These are phyloP conservation scores for Hanseniaspora sp. DNA, from an alignment of 1,139 yeast species.

Conservation along the genomic window DNA sequence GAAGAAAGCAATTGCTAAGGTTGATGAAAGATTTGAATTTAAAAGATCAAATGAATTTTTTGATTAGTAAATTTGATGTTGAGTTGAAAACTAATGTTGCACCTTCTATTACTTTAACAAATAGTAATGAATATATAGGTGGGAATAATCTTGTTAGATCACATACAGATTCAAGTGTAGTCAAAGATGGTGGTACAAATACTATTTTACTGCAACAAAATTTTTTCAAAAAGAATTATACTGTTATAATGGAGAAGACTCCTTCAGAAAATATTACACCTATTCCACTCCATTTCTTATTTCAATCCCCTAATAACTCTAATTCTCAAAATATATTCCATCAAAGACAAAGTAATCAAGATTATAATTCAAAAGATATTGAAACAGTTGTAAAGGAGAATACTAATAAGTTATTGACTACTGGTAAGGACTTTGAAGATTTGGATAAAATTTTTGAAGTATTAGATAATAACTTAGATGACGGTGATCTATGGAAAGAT, in stretches of 20 bases:
- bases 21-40: conserved; percentile 56
- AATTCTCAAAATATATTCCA: not conserved
- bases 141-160: conserved; percentile 5
- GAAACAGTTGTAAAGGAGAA: conserved; percentile 24
- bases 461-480: conserved; percentile 33
- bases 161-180: not conserved
- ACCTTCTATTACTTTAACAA: not conserved
- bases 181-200: not conserved
- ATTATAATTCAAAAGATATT: not conserved
- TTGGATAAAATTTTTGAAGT: conserved; percentile 26
- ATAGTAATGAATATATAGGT: conserved; percentile 1
- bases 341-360: not conserved
- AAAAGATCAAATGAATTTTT: conserved; percentile 50
- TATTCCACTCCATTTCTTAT: not conserved
- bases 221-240: not conserved
- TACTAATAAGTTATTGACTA: conserved; percentile 25
- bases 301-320: not conserved
- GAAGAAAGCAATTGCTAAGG: conserved; percentile 61
- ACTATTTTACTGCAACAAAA: not conserved
- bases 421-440: conserved; percentile 22
- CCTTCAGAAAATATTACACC: not conserved
- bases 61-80: conserved; percentile 36
- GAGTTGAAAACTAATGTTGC: conserved; percentile 10
- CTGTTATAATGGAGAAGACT: not conserved
- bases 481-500: conserved; percentile 62